phyloP scores from a whole-genome alignment of 495 filamentous ascomycete species.

The Aspergillus mulundensis region DNA sequence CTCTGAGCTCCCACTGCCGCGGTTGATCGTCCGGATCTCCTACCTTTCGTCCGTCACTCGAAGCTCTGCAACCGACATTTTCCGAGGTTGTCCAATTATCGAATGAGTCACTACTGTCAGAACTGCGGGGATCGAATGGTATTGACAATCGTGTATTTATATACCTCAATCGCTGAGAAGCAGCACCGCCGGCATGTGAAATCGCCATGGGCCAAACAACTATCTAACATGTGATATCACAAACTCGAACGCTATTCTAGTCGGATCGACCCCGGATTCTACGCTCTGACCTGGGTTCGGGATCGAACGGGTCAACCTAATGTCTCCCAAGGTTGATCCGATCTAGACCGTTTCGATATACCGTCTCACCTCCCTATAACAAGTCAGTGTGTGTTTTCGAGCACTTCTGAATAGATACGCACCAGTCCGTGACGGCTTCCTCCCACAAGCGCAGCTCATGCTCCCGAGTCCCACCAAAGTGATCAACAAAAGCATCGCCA shows the following conservation, averaged over 20 bases:
- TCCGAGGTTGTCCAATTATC: background rate
- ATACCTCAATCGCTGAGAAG: background rate
- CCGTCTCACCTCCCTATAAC: slow-evolving; percentile 44
- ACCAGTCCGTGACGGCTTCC: slow-evolving; percentile 94
- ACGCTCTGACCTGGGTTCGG: slow-evolving; percentile 9
- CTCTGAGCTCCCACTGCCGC: slow-evolving; percentile 14
- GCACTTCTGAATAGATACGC: slow-evolving; percentile 20
- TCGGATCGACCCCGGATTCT: background rate
- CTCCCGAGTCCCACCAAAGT: slow-evolving; percentile 87
- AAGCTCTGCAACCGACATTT: slow-evolving; percentile 1
- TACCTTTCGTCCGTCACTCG: background rate
- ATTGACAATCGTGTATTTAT: background rate
- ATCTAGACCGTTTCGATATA: slow-evolving; percentile 48
- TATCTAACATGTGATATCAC: slow-evolving; percentile 14
- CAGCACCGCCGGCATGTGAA: slow-evolving; percentile 12
- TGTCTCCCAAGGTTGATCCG: background rate
- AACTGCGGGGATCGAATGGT: background rate
- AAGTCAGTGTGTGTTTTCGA: slow-evolving; percentile 14
- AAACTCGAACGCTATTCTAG: background rate
- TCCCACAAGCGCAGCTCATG: slow-evolving; percentile 92
- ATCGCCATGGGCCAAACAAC: background rate
- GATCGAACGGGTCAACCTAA: slow-evolving; percentile 8
- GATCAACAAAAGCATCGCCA: slow-evolving; percentile 92
- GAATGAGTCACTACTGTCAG: background rate
- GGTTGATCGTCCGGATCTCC: slow-evolving; percentile 1